Conservation (phyloP, 225 moss, liverwort and hornwort species). For the Sphagnum contortum region DNA sequence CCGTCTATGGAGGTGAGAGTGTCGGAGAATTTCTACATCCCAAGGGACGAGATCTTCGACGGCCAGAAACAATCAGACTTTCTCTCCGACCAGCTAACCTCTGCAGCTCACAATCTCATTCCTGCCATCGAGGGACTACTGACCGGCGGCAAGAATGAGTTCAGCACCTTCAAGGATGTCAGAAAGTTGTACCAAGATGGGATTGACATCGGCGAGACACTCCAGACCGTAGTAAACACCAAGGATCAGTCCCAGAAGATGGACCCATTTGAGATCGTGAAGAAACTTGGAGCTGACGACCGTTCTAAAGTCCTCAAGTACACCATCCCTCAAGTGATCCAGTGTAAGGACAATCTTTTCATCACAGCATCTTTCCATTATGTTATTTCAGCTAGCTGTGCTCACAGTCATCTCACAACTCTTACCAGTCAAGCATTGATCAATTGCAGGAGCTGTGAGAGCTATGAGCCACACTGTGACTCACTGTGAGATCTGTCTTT, state of each 20-base stretch:
- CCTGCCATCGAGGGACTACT: not conserved
- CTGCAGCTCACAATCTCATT: slow-evolving; percentile 8
- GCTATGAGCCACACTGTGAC: no score
- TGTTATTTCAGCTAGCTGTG: no score
- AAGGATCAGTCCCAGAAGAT: not conserved
- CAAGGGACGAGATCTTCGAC: slow-evolving; percentile 28
- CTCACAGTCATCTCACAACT: no score
- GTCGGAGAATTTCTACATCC: slow-evolving; percentile 20
- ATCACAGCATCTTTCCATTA: no score
- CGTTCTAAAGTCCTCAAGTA: not conserved
- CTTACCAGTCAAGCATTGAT: no score
- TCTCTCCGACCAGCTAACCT: slow-evolving; percentile 7
- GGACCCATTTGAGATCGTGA: not conserved
- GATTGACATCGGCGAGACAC: not conserved
- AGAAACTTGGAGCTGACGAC: not conserved
- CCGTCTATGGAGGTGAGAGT: slow-evolving; percentile 18
- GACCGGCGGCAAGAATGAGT: not conserved
- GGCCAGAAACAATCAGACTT: slow-evolving; percentile 29
- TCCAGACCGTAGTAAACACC: not conserved
- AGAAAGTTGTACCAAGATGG: not conserved
- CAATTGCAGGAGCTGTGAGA: no score
- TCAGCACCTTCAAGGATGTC: not conserved
- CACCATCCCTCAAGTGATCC: not conserved
- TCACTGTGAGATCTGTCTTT: no score
- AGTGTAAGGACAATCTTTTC: not conserved